Evolutionary conservation across 2,329 filamentous ascomycete genomes (phyloP), one percentile per base, ranked within the genome.

Genomic region (Venturia effusa): DNA sequence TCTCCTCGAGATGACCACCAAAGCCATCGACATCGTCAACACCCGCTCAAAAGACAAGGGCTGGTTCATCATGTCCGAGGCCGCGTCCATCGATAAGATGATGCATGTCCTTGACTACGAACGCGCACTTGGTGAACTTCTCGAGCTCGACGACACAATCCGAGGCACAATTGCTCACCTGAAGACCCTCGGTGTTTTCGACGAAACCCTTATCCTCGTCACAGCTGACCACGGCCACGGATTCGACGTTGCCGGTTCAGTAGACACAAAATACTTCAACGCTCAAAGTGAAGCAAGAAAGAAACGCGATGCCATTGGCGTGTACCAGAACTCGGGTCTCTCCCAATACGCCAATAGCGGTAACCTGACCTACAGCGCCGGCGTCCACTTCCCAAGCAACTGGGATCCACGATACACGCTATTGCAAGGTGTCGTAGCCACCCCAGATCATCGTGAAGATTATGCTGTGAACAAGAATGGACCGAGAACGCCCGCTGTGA

Each of bases 181-280:
- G 54, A 80, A 84, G 69, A 76, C 81, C 39, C 79, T 90, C 7
- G 83, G 83, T 65, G 81, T 85, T 64, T 81, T 92, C 39, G 84
- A 93, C 11, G 84, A 92, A 66, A 95, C 90, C 0, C 83, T 93
- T 3, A 81, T 95, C 67, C 73, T 95, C 61, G 88, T 94, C 60
- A 91, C 90, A 3, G 88, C 90, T n/a, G 90, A 95, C 71, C 90
- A 94, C 79, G 90, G 90, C 51, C 90, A 95, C 77, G 90, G 90
- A 64, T 95, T 95, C 73, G 90, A 92, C 69, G 90, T 95, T 68
- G 92, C 88, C 73, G 90, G 90, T 67, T 86, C 82, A 67, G 89
- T 90, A 59, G 90, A 95, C 71, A 94, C 90, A 22, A 79, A 88
- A 72, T 94, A 92, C 75, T 80, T 93, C 59, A 78, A 83, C 19